Conservation (phyloP, 2,329 filamentous ascomycete species). For the Botryosphaeria dothidea region DNA sequence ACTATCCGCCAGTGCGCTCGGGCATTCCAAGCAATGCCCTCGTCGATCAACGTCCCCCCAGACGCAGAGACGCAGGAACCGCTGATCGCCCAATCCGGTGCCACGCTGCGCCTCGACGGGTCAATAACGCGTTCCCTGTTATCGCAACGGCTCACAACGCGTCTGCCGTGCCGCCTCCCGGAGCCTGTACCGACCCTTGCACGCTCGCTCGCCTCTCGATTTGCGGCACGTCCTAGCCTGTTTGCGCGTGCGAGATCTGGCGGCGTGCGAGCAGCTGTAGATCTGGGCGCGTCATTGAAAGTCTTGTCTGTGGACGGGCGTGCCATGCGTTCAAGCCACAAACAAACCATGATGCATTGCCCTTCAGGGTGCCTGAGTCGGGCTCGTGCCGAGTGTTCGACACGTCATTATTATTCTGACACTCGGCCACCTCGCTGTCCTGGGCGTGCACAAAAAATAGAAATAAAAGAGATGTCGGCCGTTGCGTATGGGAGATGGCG, state of each 20-base stretch:
- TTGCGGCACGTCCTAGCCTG: neutral
- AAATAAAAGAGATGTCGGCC: neutral
- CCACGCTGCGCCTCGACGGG: neutral
- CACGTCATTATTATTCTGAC: neutral
- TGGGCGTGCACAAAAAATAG: neutral
- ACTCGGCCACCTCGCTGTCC: neutral
- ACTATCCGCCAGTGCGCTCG: neutral
- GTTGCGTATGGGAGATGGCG: neutral
- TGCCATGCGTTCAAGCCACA: neutral
- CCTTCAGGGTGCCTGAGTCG: neutral
- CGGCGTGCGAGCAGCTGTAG: neutral
- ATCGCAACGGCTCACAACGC: neutral
- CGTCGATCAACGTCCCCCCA: conserved; percentile 12
- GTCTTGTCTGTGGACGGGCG: neutral
- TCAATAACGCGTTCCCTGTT: neutral
- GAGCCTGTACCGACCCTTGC: conserved; percentile 2
- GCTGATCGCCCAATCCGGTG: conserved; percentile 10
- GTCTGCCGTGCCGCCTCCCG: neutral
- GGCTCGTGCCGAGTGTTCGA: neutral
- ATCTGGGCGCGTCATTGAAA: neutral
- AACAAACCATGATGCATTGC: neutral
- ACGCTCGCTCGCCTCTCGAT: neutral
- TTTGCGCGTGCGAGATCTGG: neutral
- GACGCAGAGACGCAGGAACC: conserved; percentile 14
- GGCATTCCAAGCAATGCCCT: neutral